Evolutionary conservation across 2,329 filamentous ascomycete genomes (phyloP).

Genomic region (Alternaria sp.): DNA sequence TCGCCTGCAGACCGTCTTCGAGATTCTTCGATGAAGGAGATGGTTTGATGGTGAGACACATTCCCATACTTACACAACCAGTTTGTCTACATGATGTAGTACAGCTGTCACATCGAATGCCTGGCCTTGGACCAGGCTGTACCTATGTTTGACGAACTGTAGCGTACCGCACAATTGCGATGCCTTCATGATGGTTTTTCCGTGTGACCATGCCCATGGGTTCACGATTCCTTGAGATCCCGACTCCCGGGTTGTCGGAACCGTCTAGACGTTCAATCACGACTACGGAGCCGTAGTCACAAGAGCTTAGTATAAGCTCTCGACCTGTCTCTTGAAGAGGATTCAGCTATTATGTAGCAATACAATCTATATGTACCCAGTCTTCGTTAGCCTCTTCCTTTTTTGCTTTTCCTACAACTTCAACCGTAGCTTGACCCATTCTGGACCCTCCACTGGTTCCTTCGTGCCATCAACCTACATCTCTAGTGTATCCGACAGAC

Average conservation of each 20-base stretch:
- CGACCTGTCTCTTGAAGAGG: not conserved
- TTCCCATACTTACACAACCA: not conserved
- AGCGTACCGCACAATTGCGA: not conserved
- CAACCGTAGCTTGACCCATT: not conserved
- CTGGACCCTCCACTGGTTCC: not conserved
- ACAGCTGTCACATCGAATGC: not conserved
- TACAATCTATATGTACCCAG: not conserved
- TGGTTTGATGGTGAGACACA: slow-evolving; percentile 83
- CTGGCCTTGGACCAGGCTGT: not conserved
- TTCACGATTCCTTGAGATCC: not conserved
- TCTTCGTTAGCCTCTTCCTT: not conserved
- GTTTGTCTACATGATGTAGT: not conserved
- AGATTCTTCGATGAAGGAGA: slow-evolving; percentile 69
- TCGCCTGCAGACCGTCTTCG: slow-evolving; percentile 83
- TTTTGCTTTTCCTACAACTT: not conserved
- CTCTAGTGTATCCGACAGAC: not conserved
- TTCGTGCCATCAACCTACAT: not conserved
- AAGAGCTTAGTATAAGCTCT: not conserved
- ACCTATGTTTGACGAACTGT: not conserved
- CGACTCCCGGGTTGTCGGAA: not conserved
- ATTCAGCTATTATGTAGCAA: not conserved
- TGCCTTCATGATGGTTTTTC: not conserved
- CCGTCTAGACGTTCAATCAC: too few species aligned
- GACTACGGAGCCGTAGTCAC: not conserved
- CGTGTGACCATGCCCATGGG: not conserved